Evolutionary conservation across 306 rosid genomes (phyloP).

Genomic region (Coriaria nepalensis): DNA sequence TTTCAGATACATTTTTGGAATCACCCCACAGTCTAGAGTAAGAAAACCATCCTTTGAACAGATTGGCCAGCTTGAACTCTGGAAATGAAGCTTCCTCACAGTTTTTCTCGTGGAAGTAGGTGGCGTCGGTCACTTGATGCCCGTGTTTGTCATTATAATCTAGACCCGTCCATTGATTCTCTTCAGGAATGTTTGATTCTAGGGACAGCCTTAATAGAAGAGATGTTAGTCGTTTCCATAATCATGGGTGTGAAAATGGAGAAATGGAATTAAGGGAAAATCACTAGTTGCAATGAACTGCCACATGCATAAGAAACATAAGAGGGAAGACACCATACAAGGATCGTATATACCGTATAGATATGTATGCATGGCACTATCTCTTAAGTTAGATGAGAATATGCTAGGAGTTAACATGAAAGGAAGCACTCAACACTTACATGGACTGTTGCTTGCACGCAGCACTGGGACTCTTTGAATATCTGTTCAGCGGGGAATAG

Average conservation of each 20-base stretch:
- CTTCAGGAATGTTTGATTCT: conserved; percentile 10
- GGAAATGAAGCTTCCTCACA: conserved; percentile 11
- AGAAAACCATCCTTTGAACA: conserved; percentile 24
- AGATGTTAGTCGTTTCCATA: conserved; percentile 3
- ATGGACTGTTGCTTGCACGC: conserved; percentile 10
- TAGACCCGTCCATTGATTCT: conserved; percentile 2
- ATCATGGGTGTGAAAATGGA: neutral
- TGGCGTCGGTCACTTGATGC: conserved; percentile 7
- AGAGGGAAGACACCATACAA: neutral
- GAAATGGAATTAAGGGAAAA: neutral
- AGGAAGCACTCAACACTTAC: conserved; percentile 17
- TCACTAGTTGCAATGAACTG: neutral
- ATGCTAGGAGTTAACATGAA: neutral
- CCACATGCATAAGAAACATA: neutral
- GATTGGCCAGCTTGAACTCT: conserved; percentile 16
- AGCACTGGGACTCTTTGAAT: conserved; percentile 13
- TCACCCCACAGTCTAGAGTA: conserved; percentile 15
- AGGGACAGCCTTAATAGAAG: conserved; percentile 12
- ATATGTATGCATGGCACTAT: neutral
- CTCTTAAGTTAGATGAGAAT: neutral
- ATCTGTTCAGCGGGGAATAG: conserved; percentile 21
- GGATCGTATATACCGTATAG: too few species aligned
- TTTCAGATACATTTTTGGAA: conserved; percentile 14
- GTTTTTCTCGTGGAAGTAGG: neutral
- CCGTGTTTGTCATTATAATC: conserved; percentile 4